These are phyloP conservation scores for Backusella luteola DNA, from an alignment of 192 early-diverging fungal genomes.

Conservation along the genomic window DNA sequence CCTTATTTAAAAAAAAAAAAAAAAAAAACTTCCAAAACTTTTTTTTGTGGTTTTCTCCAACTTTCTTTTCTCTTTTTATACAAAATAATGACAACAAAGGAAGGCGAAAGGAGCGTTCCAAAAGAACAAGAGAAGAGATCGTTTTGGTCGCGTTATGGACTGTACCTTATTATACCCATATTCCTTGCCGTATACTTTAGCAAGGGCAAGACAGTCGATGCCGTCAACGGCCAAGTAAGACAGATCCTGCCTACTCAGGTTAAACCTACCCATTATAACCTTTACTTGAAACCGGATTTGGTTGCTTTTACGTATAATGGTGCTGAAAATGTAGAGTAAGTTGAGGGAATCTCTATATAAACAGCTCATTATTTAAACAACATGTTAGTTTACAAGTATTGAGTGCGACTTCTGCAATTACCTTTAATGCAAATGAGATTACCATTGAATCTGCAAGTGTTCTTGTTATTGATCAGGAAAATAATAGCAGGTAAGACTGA, in stretches of 20 bases:
- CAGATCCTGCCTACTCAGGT: conserved; percentile 85
- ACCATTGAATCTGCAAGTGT: conserved; percentile 50
- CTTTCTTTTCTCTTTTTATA: not conserved
- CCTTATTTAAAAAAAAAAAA: not conserved
- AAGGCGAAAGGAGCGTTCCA: not conserved
- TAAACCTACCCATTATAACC: conserved; percentile 77
- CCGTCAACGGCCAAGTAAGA: not conserved
- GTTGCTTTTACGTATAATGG: conserved; percentile 75
- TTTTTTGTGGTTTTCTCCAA: not conserved
- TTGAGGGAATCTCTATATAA: not conserved
- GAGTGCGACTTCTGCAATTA: conserved; percentile 58
- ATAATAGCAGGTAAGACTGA: not conserved
- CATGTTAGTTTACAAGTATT: conserved; percentile 50
- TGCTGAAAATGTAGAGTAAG: conserved; percentile 67
- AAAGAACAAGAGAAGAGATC: not conserved
- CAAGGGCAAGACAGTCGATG: not conserved
- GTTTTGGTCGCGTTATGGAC: conserved; percentile 10
- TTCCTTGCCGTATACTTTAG: conserved; percentile 9
- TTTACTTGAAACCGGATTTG: conserved; percentile 76
- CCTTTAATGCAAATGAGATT: conserved; percentile 66
- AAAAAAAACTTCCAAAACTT: not conserved
- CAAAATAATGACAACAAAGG: not conserved
- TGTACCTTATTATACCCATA: not conserved
- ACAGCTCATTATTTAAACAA: not conserved
- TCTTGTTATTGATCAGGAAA: not conserved